Evolutionary conservation across 2,329 filamentous ascomycete species (phyloP), one percentile per base, ranked within the genome.

Genomic region (Penicillium fuscoglaucum): DNA sequence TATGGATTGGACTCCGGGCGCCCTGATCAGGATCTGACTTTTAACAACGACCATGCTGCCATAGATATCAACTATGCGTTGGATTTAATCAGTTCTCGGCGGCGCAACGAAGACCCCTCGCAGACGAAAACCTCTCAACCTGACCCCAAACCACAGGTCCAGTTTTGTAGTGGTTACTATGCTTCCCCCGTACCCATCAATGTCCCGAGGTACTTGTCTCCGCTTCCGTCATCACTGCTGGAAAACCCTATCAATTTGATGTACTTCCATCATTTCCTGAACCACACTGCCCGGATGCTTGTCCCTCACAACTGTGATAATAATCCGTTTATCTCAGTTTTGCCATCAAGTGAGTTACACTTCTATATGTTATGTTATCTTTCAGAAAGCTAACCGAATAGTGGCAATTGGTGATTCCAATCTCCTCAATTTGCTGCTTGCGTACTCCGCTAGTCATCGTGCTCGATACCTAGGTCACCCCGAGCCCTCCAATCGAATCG

Each of bases 371-470:
- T 33, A 4, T 15, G 21, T 13, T 10, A 9, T 41, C 74, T 81
- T 40, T 78, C 80, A 9, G 5, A 19, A 39, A 26, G 78, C 83
- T 54, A 79, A 85, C 65, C 43, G 74, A 75, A 31, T 26, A 79
- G 77, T 80, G 78, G 78, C 78, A 6, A 72, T 79, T 49, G 70
- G 72, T 58, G 70, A 72, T 52, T 63, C 66, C 3, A 88, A 91
- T 67, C 82, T 96, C 1, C 80, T 96, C 52, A 90, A 90, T 63
- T 79, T 96, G 33, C 79, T 95, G 48, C 81, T 96, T 26, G 88
- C 91, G 21, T 96, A 92, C 72, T 91, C 90, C 66, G 91, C 91
- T n/a, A 90, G 87, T 29, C 91, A 96, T 71, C 85, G 90, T 56
- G 89, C 91, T 10, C 85, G 88, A 45, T 83, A 93, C 33, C 79